A percentile compares a stretch with the other conserved stretches of the same genome.
Evolutionary conservation across 2,329 filamentous ascomycete genomes (phyloP).

Genomic region (Aspergillus niger): DNA sequence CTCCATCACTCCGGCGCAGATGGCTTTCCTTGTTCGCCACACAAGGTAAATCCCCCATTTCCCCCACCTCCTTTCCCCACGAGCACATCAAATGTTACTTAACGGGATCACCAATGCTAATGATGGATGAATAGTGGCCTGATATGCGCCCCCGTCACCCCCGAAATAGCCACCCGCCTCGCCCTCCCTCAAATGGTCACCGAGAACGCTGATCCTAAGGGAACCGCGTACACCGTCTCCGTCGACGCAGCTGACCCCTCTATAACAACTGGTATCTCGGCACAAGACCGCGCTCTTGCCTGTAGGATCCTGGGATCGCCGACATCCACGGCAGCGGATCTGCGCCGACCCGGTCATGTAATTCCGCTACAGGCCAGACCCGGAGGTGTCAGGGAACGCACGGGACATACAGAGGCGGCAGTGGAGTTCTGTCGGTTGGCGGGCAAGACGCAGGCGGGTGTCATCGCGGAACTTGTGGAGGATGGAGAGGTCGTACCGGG

Average conservation of each 20-base stretch:
- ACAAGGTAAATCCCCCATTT: slow-evolving; percentile 54
- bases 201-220: slow-evolving; percentile 75
- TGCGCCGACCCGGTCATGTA: slow-evolving; percentile 86
- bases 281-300: slow-evolving; percentile 80
- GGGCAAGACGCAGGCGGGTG: slow-evolving; percentile 73
- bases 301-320: slow-evolving; percentile 76
- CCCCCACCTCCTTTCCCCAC: neutral
- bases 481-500: slow-evolving; percentile 75
- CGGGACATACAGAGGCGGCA: slow-evolving; percentile 90
- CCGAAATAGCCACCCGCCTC: slow-evolving; percentile 68
- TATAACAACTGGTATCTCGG: slow-evolving; percentile 86
- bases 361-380: slow-evolving; percentile 77
- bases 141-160: slow-evolving; percentile 82
- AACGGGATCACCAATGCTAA: neutral
- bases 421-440: slow-evolving; percentile 86
- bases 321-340: slow-evolving; percentile 56
- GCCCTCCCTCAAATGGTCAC: slow-evolving; percentile 88
- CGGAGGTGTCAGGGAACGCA: slow-evolving; percentile 77
- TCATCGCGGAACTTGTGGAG: slow-evolving; percentile 89
- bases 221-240: slow-evolving; percentile 90
- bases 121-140: slow-evolving; percentile 61
- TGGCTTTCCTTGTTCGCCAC: slow-evolving; percentile 94
- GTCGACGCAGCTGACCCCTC: slow-evolving; percentile 74
- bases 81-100: neutral
- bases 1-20: slow-evolving; percentile 80